A percentile compares a stretch with the other conserved stretches of the same genome.
Conservation (phyloP, 345 rosid genomes). For the Aurinia saxatilis region DNA sequence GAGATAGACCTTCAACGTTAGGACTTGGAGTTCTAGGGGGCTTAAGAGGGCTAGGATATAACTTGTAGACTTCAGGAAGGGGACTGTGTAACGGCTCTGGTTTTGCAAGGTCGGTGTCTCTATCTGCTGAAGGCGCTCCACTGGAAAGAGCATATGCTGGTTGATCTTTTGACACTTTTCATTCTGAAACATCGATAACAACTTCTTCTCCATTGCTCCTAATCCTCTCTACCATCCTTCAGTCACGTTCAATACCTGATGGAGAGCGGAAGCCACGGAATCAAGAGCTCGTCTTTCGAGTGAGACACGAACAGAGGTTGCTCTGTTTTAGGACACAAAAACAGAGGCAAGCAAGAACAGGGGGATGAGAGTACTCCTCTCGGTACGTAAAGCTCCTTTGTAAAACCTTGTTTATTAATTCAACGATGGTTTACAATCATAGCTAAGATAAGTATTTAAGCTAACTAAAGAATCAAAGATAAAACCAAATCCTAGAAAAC, state of each 20-base stretch:
- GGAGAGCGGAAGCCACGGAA: too few relatives aligned
- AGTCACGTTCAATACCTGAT: background rate
- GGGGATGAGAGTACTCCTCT: too few relatives aligned
- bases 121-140: background rate
- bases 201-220: constrained; percentile 14
- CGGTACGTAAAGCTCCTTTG: too few relatives aligned
- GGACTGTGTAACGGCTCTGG: constrained; percentile 10
- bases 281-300: too few relatives aligned
- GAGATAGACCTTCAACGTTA: constrained; percentile 26
- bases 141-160: background rate
- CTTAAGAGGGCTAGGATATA: constrained; percentile 36
- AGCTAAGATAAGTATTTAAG: too few relatives aligned
- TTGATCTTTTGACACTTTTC: constrained; percentile 9
- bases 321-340: too few relatives aligned
- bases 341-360: too few relatives aligned
- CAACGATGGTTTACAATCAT: too few relatives aligned
- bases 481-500: too few relatives aligned
- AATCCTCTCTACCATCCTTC: constrained; percentile 18
- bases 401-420: too few relatives aligned
- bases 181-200: constrained; percentile 19
- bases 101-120: background rate
- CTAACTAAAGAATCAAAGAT: too few relatives aligned
- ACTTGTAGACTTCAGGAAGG: constrained; percentile 20
- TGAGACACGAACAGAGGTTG: too few relatives aligned
- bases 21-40: constrained; percentile 53